Percentiles rank a stretch among this genome's conserved stretches.
Evolutionary conservation across 148 eudicot genomes (phyloP).

Genomic region (Talinum fruticosum): DNA sequence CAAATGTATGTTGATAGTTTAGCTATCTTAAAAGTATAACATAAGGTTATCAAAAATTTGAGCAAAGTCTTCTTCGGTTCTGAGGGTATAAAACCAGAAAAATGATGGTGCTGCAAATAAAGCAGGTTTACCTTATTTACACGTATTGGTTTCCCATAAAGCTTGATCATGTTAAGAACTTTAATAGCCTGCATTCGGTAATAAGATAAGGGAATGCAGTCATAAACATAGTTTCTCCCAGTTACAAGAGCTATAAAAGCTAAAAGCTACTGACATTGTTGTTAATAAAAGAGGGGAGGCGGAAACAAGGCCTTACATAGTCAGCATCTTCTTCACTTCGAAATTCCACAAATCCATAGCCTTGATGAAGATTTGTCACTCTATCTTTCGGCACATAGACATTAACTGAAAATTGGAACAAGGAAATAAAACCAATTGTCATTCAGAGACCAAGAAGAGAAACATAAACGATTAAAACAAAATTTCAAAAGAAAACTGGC

Average conservation of each 20-base stretch:
- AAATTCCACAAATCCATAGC: constrained; percentile 97
- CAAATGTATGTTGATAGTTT: background rate
- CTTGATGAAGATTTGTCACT: constrained; percentile 97
- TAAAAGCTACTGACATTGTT: background rate
- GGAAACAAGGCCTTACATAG: constrained; percentile 45
- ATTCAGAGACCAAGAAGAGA: background rate
- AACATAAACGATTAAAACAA: background rate
- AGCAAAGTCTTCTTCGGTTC: background rate
- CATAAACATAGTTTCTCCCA: background rate
- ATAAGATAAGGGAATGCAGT: constrained; percentile 3
- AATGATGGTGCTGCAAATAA: background rate
- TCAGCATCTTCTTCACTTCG: constrained; percentile 99
- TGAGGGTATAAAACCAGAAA: background rate
- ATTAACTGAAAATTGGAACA: constrained; percentile 56
- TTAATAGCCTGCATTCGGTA: constrained; percentile 79
- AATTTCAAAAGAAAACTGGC: background rate
- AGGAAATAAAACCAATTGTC: background rate
- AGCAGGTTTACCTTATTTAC: constrained; percentile 70
- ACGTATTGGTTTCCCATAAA: constrained; percentile 82
- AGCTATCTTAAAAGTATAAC: background rate
- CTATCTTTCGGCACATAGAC: constrained; percentile 98
- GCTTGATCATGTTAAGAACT: constrained; percentile 93
- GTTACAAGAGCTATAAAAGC: background rate
- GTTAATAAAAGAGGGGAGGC: constrained; percentile 16
- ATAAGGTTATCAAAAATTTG: background rate